Conservation (phyloP, 495 filamentous ascomycete genomes). For the Parathielavia hyrcaniae region DNA sequence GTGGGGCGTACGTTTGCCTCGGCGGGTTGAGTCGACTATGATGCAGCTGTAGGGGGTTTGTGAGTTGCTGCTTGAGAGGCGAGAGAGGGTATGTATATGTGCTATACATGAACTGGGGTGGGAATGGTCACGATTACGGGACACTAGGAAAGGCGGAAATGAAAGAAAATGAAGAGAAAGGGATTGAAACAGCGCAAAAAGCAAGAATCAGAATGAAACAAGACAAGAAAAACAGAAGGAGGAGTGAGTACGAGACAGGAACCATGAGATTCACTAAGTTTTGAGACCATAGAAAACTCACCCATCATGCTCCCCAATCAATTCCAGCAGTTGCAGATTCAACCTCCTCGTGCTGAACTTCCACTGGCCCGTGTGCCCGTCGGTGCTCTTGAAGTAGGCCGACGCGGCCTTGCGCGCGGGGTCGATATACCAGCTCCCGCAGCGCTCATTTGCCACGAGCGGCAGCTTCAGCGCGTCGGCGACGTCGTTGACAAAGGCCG, state of each 20-base stretch:
- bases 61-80: not conserved
- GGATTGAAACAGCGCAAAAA: not conserved
- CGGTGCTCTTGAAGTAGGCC: conserved; percentile 96
- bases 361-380: conserved; percentile 89
- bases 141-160: too few species aligned
- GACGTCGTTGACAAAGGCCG: conserved; percentile 57
- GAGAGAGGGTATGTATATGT: too few species aligned
- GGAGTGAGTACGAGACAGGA: not conserved
- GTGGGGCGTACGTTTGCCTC: conserved; percentile 66
- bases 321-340: conserved; percentile 70
- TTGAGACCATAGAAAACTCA: conserved; percentile 30
- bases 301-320: conserved; percentile 59
- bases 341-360: conserved; percentile 75
- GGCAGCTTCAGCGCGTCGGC: conserved; percentile 53
- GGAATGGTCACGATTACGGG: too few species aligned
- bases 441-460: conserved; percentile 86
- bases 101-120: too few species aligned
- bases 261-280: not conserved
- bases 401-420: conserved; percentile 59
- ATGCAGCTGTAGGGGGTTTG: conserved; percentile 55
- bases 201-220: not conserved
- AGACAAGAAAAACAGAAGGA: not conserved
- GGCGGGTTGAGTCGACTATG: conserved; percentile 88
- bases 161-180: not conserved
- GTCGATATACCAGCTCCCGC: conserved; percentile 91